These are phyloP conservation scores for Leucocoprinus leucothites DNA, from an alignment of 768 basidiomycete species.

Conservation along the genomic window DNA sequence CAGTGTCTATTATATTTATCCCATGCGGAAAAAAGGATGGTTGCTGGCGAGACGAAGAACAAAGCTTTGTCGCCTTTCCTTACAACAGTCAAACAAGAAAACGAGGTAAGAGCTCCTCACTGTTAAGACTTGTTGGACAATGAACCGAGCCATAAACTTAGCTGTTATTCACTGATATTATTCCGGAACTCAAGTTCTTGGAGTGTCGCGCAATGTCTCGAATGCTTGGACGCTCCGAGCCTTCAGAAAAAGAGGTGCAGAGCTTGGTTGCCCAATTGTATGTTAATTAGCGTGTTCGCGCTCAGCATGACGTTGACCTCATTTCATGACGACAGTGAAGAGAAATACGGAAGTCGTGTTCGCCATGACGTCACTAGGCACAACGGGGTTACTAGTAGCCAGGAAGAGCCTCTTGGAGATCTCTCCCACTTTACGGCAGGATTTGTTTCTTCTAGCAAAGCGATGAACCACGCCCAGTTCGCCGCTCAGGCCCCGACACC, in stretches of 20 bases:
- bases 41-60: conserved; percentile 50
- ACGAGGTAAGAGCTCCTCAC: conserved; percentile 34
- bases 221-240: conserved; percentile 47
- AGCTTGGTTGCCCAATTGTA: conserved; percentile 47
- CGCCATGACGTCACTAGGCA: neutral
- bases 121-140: neutral
- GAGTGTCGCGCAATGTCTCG: conserved; percentile 48
- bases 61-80: conserved; percentile 62
- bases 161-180: conserved; percentile 41
- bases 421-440: neutral
- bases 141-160: conserved; percentile 12
- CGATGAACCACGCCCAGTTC: neutral
- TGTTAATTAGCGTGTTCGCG: conserved; percentile 20
- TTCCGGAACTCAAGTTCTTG: conserved; percentile 36
- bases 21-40: conserved; percentile 44
- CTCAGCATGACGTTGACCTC: conserved; percentile 13
- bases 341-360: conserved; percentile 17
- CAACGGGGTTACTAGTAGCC: neutral
- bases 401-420: neutral
- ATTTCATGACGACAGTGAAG: conserved; percentile 23
- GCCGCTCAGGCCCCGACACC: neutral
- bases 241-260: conserved; percentile 41
- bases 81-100: conserved; percentile 33
- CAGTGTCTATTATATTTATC: conserved; percentile 66
- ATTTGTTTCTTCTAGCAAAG: conserved; percentile 5